Percentiles rank a stretch among this genome's conserved stretches.
Evolutionary conservation across 306 rosid species (phyloP).

Genomic region (Bauhinia variegata): DNA sequence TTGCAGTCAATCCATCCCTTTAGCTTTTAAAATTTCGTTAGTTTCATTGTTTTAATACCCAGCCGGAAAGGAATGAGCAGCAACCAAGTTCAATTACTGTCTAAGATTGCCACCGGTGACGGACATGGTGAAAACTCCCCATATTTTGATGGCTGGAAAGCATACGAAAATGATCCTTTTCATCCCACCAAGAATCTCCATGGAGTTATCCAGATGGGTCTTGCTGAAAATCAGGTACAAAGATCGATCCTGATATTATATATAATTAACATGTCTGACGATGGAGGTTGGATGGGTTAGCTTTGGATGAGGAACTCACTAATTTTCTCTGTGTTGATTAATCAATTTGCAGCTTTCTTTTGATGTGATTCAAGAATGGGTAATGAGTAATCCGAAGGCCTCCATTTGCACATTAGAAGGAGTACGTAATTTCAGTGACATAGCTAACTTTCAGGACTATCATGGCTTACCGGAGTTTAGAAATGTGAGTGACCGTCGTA

Average conservation of each 20-base stretch:
- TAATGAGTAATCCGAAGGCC: slow-evolving; percentile 60
- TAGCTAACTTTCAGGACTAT: slow-evolving; percentile 78
- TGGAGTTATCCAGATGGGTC: slow-evolving; percentile 93
- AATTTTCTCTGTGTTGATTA: not conserved
- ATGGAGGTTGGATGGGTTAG: too few species aligned
- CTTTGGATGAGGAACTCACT: not conserved
- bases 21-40: too few species aligned
- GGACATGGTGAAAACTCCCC: slow-evolving; percentile 79
- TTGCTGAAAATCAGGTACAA: slow-evolving; percentile 84
- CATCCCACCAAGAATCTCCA: slow-evolving; percentile 56
- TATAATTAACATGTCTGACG: too few species aligned
- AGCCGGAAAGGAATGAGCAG: not conserved
- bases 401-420: slow-evolving; percentile 79
- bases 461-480: slow-evolving; percentile 78
- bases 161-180: slow-evolving; percentile 67
- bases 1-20: too few species aligned
- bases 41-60: too few species aligned
- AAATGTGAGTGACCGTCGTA: slow-evolving; percentile 70
- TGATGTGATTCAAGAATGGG: slow-evolving; percentile 68
- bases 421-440: slow-evolving; percentile 51
- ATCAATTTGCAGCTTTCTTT: slow-evolving; percentile 53
- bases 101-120: slow-evolving; percentile 66
- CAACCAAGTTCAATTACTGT: slow-evolving; percentile 50
- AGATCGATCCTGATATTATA: not conserved
- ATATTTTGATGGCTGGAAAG: slow-evolving; percentile 88